phyloP scores from a whole-genome alignment of 129 eudicot species.

The Saposhnikovia divaricata region DNA sequence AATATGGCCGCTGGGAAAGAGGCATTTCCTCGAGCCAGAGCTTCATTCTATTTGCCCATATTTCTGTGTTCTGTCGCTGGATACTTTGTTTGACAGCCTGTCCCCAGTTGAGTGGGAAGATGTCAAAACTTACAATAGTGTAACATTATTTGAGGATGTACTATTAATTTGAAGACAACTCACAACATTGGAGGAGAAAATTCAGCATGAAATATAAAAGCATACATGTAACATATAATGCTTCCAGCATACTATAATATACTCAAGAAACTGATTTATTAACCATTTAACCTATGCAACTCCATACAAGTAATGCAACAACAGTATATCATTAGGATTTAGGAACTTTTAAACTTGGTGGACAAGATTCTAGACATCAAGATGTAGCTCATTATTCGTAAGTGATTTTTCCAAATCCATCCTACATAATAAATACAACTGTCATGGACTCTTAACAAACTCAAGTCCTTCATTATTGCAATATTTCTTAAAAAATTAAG shows the following conservation, averaged over 20 bases:
- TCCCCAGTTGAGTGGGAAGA: background rate
- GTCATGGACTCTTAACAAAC: background rate
- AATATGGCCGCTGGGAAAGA: slow-evolving; percentile 29
- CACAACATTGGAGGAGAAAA: background rate
- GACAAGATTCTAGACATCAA: background rate
- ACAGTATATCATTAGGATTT: background rate
- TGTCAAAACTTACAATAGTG: background rate
- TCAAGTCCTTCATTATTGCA: background rate
- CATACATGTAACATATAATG: background rate
- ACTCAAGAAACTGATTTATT: background rate
- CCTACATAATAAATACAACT: background rate
- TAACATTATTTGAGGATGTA: background rate
- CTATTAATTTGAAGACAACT: background rate
- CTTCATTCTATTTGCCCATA: slow-evolving; percentile 34
- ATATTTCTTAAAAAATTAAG: background rate
- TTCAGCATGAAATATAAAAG: background rate
- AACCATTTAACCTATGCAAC: background rate
- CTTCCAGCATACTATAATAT: background rate
- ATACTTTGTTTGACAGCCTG: slow-evolving; percentile 48
- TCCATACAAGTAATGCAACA: no score
- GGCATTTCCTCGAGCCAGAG: slow-evolving; percentile 54
- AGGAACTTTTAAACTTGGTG: background rate
- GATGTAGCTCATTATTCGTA: background rate
- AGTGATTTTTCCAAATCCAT: background rate
- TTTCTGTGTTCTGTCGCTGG: slow-evolving; percentile 31